Evolutionary conservation across 176 grass and related monocot species (phyloP), one percentile per base, ranked within the genome.

Genomic region (Carex scoparia): DNA sequence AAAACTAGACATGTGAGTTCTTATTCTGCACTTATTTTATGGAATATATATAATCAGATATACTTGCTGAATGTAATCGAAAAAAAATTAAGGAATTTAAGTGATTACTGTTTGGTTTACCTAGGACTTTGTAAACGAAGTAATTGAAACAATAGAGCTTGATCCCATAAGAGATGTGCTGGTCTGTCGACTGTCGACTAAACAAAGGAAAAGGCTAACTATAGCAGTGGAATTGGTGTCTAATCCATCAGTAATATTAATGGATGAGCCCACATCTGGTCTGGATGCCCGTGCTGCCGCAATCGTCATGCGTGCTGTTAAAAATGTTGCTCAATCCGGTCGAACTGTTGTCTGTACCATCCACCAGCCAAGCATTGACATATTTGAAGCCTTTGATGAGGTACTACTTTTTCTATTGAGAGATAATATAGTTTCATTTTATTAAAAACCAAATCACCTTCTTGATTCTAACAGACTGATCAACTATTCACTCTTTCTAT

Each of bases 301-400:
- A 60, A 90, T 94, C 37, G 92, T 90, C 63, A 94, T 94, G 92
- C 88, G 90, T 86, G 88, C 86, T 62, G 90, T 92, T 12, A 92
- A 92, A 89, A 94, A 90, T 15, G 88, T 91, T 62, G 73, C 86
- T 18, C 86, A 91, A n/a, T 90, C 92, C 53, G 92, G 92, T 79
- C 81, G 92, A 73, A 94, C 92, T 53, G 87, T 94, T 65, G 90
- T 94, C 5, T 94, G 92, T 81, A 94, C 90, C n/a, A 94, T 94
- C 82, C 92, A 91, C 75, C 92, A 94, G 84, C 92, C 92, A 32
- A 92, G 90, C 69, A 92, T 92, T 2, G 86, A 94, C 35, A 94
- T 94, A 83, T 92, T 94, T 86, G 90, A 94, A 57, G 82, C 93
- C 49, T 94, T 94, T 81, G 90, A 94, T 49, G 88, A 94, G 90